Conservation (phyloP, 352 stramenopile species). For the Pythium myriotylum region DNA sequence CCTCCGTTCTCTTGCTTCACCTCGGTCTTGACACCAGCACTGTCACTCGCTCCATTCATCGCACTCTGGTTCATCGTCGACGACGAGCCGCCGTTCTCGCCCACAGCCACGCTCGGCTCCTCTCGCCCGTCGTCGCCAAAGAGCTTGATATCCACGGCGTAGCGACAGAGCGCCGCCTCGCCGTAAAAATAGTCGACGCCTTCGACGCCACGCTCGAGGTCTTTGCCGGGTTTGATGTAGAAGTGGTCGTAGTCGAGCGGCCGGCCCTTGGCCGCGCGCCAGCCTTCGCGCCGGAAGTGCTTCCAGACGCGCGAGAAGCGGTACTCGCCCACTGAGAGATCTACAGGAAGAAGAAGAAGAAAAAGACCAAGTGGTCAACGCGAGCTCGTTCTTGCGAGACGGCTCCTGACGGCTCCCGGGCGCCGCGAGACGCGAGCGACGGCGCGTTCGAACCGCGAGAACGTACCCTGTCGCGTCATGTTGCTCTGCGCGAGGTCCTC, state of each 20-base stretch:
- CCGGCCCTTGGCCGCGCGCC: slow-evolving; percentile 3
- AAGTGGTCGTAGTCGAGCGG: slow-evolving; percentile 23
- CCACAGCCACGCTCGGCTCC: not conserved
- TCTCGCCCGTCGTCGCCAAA: not conserved
- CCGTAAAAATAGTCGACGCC: slow-evolving; percentile 27
- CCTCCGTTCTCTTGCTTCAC: not conserved
- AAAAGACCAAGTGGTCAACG: not conserved
- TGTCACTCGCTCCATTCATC: not conserved
- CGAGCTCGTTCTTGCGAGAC: too few relatives aligned
- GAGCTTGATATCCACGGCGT: slow-evolving; percentile 7
- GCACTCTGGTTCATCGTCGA: not conserved
- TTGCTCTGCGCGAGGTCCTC: slow-evolving; percentile 20
- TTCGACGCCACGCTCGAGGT: slow-evolving; percentile 12
- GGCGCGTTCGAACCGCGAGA: not conserved
- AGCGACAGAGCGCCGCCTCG: slow-evolving; percentile 7
- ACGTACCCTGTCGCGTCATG: slow-evolving; percentile 20
- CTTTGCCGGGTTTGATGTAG: slow-evolving; percentile 25
- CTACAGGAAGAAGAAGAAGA: not conserved
- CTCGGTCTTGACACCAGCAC: not conserved
- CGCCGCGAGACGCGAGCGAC: not conserved
- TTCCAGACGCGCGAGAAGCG: slow-evolving; percentile 15
- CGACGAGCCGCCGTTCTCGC: not conserved
- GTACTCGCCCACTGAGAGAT: slow-evolving; percentile 16
- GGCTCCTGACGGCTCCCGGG: not conserved
- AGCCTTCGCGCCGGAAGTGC: slow-evolving; percentile 3